phyloP scores from a whole-genome alignment of 1,284 basidiomycete genomes.

The Ganoderma meredithae region DNA sequence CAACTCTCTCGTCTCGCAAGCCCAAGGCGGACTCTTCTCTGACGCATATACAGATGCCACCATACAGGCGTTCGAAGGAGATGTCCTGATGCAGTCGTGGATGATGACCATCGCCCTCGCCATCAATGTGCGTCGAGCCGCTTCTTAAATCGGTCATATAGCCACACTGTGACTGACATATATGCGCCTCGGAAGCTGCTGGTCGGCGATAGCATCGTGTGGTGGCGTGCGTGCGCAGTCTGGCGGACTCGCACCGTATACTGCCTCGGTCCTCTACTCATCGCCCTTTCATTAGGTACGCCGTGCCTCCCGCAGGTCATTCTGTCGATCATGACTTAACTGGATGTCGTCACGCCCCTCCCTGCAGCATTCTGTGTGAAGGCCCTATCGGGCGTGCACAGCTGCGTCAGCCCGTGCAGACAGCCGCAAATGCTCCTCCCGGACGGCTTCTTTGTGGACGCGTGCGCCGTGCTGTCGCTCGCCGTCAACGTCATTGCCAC shows the following conservation, averaged over 20 bases:
- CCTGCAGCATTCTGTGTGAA: not conserved
- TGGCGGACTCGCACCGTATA: not conserved
- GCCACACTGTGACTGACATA: not conserved
- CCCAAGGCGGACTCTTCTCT: not conserved
- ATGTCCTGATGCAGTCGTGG: not conserved
- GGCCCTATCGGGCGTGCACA: not conserved
- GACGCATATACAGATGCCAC: not conserved
- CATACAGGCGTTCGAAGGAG: not conserved
- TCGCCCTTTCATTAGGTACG: not conserved
- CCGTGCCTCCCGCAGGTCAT: not conserved
- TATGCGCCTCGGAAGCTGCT: not conserved
- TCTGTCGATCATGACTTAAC: not conserved
- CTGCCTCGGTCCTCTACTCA: constrained; percentile 1
- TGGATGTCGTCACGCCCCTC: not conserved
- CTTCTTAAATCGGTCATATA: too few species aligned
- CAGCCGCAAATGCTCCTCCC: constrained; percentile 3
- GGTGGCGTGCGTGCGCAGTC: constrained; percentile 7
- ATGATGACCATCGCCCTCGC: not conserved
- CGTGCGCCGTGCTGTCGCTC: constrained; percentile 1
- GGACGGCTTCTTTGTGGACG: not conserved
- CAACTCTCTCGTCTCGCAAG: not conserved
- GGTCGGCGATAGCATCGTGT: constrained; percentile 3
- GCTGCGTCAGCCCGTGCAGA: not conserved
- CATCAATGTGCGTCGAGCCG: not conserved
- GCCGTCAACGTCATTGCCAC: constrained; percentile 2